Percentiles rank a stretch among this genome's conserved stretches.
Conservation (phyloP, 2,329 filamentous ascomycete species). For the Trichoderma sp. region DNA sequence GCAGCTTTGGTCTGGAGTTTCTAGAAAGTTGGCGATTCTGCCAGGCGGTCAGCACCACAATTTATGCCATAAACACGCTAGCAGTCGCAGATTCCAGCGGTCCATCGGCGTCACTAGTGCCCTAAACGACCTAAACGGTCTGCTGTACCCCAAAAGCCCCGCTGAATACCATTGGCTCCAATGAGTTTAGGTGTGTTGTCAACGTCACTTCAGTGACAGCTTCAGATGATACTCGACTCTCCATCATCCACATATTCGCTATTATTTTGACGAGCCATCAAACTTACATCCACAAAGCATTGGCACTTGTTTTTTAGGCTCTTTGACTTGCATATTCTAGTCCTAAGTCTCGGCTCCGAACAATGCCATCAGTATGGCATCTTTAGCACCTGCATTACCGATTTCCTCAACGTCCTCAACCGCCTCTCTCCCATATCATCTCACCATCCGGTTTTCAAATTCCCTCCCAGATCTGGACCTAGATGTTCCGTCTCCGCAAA, state of each 20-base stretch:
- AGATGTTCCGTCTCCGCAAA: slow-evolving; percentile 65
- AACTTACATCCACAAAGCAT: neutral
- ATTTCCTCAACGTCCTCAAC: slow-evolving; percentile 20
- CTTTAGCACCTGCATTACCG: slow-evolving; percentile 7
- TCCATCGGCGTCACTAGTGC: slow-evolving; percentile 16
- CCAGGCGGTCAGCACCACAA: slow-evolving; percentile 33
- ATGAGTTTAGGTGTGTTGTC: neutral
- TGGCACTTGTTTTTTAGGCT: neutral
- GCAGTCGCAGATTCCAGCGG: slow-evolving; percentile 10
- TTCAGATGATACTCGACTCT: neutral
- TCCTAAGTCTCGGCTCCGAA: neutral
- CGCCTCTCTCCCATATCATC: slow-evolving; percentile 54
- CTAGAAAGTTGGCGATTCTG: slow-evolving; percentile 33
- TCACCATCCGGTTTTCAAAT: slow-evolving; percentile 88
- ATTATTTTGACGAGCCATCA: neutral
- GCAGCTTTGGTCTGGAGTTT: slow-evolving; percentile 6
- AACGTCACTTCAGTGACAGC: slow-evolving; percentile 22
- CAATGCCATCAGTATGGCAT: slow-evolving; percentile 31
- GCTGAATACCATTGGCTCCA: neutral
- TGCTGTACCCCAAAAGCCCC: neutral
- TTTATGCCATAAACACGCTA: neutral
- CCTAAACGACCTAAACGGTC: neutral
- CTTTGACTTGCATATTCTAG: neutral
- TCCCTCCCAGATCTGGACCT: slow-evolving; percentile 80
- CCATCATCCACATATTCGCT: neutral